Conservation (phyloP, 345 rosid genomes). For the Linum lewisii region DNA sequence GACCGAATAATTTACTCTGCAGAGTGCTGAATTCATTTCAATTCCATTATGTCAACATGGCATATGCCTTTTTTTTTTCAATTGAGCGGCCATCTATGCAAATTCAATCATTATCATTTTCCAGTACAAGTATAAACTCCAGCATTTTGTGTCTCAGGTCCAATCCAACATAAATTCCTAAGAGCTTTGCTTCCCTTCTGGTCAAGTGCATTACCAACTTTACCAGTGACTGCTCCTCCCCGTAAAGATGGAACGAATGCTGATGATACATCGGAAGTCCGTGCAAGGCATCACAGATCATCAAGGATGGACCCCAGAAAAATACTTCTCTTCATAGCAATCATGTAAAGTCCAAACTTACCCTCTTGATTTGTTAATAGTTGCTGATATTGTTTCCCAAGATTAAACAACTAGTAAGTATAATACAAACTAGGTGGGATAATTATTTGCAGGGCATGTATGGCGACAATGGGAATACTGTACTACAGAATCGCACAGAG, state of each 20-base stretch:
- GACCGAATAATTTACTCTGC: conserved; percentile 4
- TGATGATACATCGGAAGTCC: conserved; percentile 62
- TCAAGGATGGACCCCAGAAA: conserved; percentile 87
- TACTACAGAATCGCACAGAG: conserved; percentile 89
- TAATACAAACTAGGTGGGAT: too few relatives aligned
- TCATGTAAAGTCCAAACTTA: conserved; percentile 44
- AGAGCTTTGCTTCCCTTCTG: conserved; percentile 94
- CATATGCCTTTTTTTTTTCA: too few relatives aligned
- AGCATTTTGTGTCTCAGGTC: conserved; percentile 35
- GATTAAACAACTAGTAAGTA: too few relatives aligned
- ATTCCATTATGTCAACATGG: too few relatives aligned
- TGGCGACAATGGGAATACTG: conserved; percentile 95
- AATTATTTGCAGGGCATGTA: conserved; percentile 72
- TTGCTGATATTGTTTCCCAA: not conserved
- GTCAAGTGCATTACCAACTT: conserved; percentile 92
- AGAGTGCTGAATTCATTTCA: not conserved
- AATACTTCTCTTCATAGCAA: conserved; percentile 76
- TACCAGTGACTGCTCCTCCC: conserved; percentile 93
- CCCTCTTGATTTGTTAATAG: not conserved
- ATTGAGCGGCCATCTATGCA: too few relatives aligned
- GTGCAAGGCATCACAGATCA: conserved; percentile 51
- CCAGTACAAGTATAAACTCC: too few relatives aligned
- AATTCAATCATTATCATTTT: too few relatives aligned
- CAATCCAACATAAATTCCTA: conserved; percentile 79
- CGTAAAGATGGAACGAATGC: conserved; percentile 61